Evolutionary conservation across 345 rosid genomes (phyloP).

Genomic region (Murraya koenigii): DNA sequence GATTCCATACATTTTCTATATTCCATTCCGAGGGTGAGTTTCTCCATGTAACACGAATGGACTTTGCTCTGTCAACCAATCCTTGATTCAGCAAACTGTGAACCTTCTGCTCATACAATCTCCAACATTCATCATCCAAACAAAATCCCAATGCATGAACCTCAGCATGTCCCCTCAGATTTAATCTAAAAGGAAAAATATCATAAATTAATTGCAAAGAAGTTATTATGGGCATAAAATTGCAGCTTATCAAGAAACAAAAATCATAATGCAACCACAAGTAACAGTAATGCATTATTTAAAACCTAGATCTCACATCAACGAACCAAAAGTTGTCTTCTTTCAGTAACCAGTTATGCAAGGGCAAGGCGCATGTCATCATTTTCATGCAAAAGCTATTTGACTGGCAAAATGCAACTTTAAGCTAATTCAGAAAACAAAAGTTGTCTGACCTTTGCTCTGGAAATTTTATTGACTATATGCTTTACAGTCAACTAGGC

Average conservation of each 20-base stretch:
- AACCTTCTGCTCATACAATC: slow-evolving; percentile 74
- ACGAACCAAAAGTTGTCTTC: background rate
- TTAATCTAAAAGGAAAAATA: slow-evolving; percentile 50
- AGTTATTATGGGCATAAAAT: slow-evolving; percentile 5
- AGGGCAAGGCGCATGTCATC: background rate
- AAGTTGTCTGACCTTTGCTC: background rate
- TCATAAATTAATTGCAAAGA: slow-evolving; percentile 16
- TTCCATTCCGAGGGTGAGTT: slow-evolving; percentile 51
- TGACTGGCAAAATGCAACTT: background rate
- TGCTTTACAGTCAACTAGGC: background rate
- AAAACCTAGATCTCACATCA: background rate
- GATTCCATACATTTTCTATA: slow-evolving; percentile 58
- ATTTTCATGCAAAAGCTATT: background rate
- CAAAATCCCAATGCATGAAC: slow-evolving; percentile 59
- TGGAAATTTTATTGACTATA: background rate
- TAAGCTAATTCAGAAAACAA: background rate
- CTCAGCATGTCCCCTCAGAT: slow-evolving; percentile 52
- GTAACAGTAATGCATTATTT: background rate
- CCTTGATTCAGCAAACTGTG: slow-evolving; percentile 64
- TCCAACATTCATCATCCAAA: slow-evolving; percentile 92
- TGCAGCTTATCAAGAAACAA: background rate
- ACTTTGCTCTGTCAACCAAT: slow-evolving; percentile 72
- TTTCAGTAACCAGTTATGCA: background rate
- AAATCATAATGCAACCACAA: background rate
- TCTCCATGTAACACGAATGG: slow-evolving; percentile 75